Evolutionary conservation across 2,329 filamentous ascomycete species (phyloP), one percentile per base, ranked within the genome.

Genomic region (Tothia fuscella): DNA sequence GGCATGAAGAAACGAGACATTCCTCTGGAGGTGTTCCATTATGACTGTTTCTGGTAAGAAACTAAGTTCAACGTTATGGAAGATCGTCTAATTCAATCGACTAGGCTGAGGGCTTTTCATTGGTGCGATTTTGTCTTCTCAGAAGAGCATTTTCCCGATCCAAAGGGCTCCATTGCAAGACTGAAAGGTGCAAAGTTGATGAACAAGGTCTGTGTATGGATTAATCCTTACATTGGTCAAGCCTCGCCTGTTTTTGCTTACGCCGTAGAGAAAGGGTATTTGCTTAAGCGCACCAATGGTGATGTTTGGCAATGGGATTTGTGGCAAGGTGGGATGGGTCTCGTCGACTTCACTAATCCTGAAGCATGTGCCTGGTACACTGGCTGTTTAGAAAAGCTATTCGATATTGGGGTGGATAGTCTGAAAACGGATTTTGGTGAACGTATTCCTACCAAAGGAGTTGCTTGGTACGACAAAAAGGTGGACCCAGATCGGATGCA

Each of bases 351-450:
- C 53, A 85, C 81, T 5, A 85, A 84, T 57, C 80, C 79, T 0
- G 72, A 67, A 1, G 80, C 81, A 1, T 70, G 70, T 43, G 58
- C 65, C 20, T 85, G 81, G 81, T 85, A 77, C 51, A 64, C 65
- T 14, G 58, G 56, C 3, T 78, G 80, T 48, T 65, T 85, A 30
- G 68, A 74, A 41, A 66, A 66, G 3, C 67, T 85, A 3, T 79
- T 83, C 49, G 75, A 82, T 47, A 67, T 75, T 51, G 80, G 81
- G 7, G 72, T 85, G 41, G 79, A 85, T 55, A 70, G 71, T 44
- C 74, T 85, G 66, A 85, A 85, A 62, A 84, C 80, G 6, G 80
- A 85, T 53, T 85, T 85, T 56, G 80, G 79, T 42, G 80, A 85
- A 61, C 70, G 80, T 20, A 78, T 85, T 41, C 80, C 80, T 0